Evolutionary conservation across 768 basidiomycete genomes (phyloP).

Genomic region (Kwoniella mangroviensis): DNA sequence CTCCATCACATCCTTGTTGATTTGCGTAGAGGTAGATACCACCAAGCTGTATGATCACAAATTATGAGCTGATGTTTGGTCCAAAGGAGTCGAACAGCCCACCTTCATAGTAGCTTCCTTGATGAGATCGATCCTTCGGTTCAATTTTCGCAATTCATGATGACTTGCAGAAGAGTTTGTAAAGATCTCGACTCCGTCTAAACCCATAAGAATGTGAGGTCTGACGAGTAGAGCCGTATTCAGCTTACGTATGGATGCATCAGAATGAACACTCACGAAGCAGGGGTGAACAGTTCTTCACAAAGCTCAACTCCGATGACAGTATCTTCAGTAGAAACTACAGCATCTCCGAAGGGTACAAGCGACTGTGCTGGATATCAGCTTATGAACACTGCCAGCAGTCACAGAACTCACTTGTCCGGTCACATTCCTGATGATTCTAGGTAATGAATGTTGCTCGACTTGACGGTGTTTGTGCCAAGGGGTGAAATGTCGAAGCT

Average conservation of each 20-base stretch:
- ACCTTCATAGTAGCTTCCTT: slow-evolving; percentile 97
- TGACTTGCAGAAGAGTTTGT: slow-evolving; percentile 98
- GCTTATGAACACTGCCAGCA: neutral
- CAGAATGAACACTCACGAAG: slow-evolving; percentile 65
- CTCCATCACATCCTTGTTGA: slow-evolving; percentile 98
- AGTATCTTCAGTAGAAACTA: slow-evolving; percentile 89
- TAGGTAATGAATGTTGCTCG: slow-evolving; percentile 90
- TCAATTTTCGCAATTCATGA: slow-evolving; percentile 95
- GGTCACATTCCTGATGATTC: slow-evolving; percentile 84
- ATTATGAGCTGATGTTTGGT: neutral
- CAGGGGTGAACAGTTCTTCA: slow-evolving; percentile 96
- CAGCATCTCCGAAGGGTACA: slow-evolving; percentile 94
- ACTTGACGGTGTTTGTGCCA: slow-evolving; percentile 87
- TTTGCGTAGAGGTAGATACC: slow-evolving; percentile 98
- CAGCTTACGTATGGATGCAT: too few relatives aligned
- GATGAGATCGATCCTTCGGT: slow-evolving; percentile 88
- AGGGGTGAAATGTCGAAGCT: slow-evolving; percentile 75
- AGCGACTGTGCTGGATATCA: slow-evolving; percentile 64
- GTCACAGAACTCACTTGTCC: slow-evolving; percentile 69
- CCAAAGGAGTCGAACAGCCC: too few relatives aligned
- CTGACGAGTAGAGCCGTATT: too few relatives aligned
- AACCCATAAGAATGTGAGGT: slow-evolving; percentile 95
- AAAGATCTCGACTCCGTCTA: slow-evolving; percentile 98
- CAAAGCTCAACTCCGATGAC: slow-evolving; percentile 97
- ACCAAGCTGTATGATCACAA: slow-evolving; percentile 69